Base-by-base conservation (phyloP, 2,329 filamentous ascomycete species). In the Penicillium olsonii region DNA sequence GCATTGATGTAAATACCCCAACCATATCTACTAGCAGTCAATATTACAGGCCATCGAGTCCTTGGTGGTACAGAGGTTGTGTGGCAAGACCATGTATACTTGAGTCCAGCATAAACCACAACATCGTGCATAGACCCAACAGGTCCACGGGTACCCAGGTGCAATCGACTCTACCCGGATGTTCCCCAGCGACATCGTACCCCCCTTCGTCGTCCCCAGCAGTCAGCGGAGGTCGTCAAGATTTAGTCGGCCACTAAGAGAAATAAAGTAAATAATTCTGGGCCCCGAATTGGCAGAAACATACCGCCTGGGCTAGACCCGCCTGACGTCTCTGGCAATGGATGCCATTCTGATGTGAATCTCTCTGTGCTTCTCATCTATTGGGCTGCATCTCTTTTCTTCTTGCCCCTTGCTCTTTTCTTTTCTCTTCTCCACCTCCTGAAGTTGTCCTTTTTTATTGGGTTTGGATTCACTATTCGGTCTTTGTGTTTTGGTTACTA, bases 311-410 rank as follows among this genome's bases (percentile, higher is more conserved):
- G 24, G 40, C 61, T 64, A 64, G 46, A 34, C 61, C 60, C 39
- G 48, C 42, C 53, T 61, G 54, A 60, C 57, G 56, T 59, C 57
- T 57, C 45, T 50, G 47, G 53, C 56, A 52, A 57, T 56, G 55
- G 53, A 59, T 53, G 56, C 57, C 57, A 54, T 58, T 53, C 49
- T 42, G 50, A 56, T 20, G 51, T 34, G 55, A 56, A 42, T 55
- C 47, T 53, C 52, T 56, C 44, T 43, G 35, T 48, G 45, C 54
- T 58, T 53, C 54, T 44, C 49, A 50, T 53, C 54, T 52, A 42
- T 50, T 54, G 47, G 45, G 45, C 48, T 60, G 52, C 52, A 53
- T 54, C 49, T 56, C 47, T 42, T 51, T 53, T 48, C 50, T 59
- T 44, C 38, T 31, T 19, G 29, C 34, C 49, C 45, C 45, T 53